These are phyloP conservation scores for Melastoma malabathricum DNA, from an alignment of 345 rosid genomes.

Conservation along the genomic window DNA sequence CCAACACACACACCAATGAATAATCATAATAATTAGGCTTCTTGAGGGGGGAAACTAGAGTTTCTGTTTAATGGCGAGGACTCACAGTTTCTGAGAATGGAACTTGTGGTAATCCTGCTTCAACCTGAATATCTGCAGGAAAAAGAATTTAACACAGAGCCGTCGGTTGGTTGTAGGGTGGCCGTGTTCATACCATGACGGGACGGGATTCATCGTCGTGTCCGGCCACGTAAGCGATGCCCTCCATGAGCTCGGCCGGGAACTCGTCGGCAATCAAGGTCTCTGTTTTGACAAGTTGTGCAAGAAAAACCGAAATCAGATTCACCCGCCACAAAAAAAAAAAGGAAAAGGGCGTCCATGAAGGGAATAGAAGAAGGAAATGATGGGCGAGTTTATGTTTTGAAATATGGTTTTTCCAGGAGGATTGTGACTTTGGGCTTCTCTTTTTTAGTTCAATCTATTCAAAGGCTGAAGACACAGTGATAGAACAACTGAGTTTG, in stretches of 20 bases:
- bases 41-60: background rate
- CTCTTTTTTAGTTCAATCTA: slow-evolving; percentile 1
- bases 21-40: background rate
- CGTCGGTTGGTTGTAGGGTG: background rate
- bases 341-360: background rate
- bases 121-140: slow-evolving; percentile 60
- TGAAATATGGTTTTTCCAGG: too few species aligned
- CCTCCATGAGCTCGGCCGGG: slow-evolving; percentile 72
- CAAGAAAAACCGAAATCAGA: background rate
- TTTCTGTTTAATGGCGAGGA: background rate
- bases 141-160: slow-evolving; percentile 1
- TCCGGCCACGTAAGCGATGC: slow-evolving; percentile 76
- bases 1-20: background rate
- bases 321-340: background rate
- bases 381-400: too few species aligned
- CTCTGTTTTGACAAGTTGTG: slow-evolving; percentile 21
- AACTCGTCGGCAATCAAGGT: slow-evolving; percentile 82
- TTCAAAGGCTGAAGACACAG: background rate
- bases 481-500: background rate
- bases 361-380: background rate
- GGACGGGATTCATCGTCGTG: slow-evolving; percentile 82
- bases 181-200: slow-evolving; percentile 35
- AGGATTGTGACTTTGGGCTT: too few species aligned
- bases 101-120: slow-evolving; percentile 85
- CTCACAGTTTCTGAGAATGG: slow-evolving; percentile 73